Evolutionary conservation across 192 early-diverging fungal genomes (phyloP), one percentile per base, ranked within the genome.

Genomic region (Coemansia guatemalensis): DNA sequence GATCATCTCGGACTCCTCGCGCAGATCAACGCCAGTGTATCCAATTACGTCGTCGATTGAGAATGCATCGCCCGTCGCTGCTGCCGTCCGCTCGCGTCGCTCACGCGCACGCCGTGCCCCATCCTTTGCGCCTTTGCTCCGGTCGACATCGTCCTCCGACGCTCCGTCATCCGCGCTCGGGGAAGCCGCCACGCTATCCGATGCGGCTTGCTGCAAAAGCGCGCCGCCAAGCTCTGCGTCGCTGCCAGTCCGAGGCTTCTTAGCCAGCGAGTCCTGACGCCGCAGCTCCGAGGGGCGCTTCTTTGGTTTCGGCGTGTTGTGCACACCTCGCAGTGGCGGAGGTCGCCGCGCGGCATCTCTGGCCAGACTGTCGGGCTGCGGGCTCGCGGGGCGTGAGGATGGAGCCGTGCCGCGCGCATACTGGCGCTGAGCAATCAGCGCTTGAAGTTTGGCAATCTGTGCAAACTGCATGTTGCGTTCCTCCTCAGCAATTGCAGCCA

Each of bases 1-100:
- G 50, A 87, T 85, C 47, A 82, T 85, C 29, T 87, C 85, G 5
- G 85, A 78, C 64, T 86, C 83, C 53, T 86, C 89, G 49, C 84
- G 84, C 23, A 92, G 81, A 72, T 92, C 89, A 23, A 92, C 85
- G 14, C 89, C 90, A 7, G 88, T 85, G 69, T 89, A 92, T 7
- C 87, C 85, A 76, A 92, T 89, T 18, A 92, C 88, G 63, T 92
- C 90, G n/a, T 86, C 85, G 2, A 91, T 58, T 3, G 58, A 56
- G 27, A 71, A 74, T 17, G 39, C 39, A 44, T 44, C 39, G 39
- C 49, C 60, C 44, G 52, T 65, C 66, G 47, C 62, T 66, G 56
- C 65, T 27, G 24, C 57, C 63, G 41, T 58, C 57, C 64, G 58
- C n/a, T 70, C 68, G 62, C 72, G 78, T 27, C 53, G 39, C 12